phyloP scores from a whole-genome alignment of 768 basidiomycete genomes.

The Hericium coralloides region DNA sequence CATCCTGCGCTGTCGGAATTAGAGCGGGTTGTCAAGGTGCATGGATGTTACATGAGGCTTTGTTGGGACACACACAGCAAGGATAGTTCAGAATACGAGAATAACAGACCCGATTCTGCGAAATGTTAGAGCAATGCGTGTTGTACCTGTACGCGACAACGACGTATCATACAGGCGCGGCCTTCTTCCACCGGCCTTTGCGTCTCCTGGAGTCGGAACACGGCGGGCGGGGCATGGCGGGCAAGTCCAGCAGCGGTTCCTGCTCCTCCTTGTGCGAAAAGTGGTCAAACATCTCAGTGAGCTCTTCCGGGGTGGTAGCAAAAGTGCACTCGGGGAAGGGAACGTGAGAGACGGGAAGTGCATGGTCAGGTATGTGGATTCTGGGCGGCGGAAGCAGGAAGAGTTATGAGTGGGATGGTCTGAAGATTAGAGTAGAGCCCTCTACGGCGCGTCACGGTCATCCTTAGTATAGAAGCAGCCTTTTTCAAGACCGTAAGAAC shows the following conservation, averaged over 20 bases:
- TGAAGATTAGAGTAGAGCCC: background rate
- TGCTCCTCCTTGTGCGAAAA: background rate
- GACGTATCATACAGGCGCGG: too few relatives aligned
- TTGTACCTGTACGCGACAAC: background rate
- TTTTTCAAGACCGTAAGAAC: too few relatives aligned
- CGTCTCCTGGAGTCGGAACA: background rate
- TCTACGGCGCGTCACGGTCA: too few relatives aligned
- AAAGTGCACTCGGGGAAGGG: background rate
- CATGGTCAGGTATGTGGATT: background rate
- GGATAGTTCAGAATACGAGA: too few relatives aligned
- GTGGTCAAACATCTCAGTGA: background rate
- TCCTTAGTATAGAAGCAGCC: too few relatives aligned
- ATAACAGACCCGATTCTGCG: background rate
- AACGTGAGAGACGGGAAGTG: background rate
- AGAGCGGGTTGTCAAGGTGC: background rate
- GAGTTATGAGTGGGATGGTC: background rate
- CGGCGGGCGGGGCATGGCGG: background rate
- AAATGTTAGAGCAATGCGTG: background rate
- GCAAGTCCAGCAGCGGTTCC: background rate
- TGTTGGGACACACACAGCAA: background rate
- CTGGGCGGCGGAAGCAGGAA: background rate
- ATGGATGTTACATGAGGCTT: too few relatives aligned
- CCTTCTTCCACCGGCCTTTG: background rate
- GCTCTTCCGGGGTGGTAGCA: background rate
- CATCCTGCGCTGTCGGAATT: background rate